Evolutionary conservation across 1,139 yeast species (phyloP).

Genomic region (Yamadazyma dushanensis): DNA sequence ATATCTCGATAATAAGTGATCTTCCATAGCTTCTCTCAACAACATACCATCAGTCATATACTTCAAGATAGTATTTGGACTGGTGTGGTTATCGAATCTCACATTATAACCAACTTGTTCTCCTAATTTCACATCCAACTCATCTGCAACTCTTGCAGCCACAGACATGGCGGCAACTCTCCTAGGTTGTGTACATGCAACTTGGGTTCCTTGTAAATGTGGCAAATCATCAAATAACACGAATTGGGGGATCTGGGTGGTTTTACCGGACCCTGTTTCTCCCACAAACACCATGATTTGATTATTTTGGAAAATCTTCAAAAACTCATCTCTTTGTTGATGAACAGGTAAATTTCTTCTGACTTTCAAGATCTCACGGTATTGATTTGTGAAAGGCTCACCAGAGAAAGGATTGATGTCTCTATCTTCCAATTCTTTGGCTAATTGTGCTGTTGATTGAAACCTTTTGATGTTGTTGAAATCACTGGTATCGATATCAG

Average conservation of each 20-base stretch:
- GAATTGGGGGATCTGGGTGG: slow-evolving; percentile 96
- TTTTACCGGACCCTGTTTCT: slow-evolving; percentile 98
- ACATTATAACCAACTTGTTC: slow-evolving; percentile 92
- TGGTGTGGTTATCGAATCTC: slow-evolving; percentile 89
- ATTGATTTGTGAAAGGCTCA: slow-evolving; percentile 54
- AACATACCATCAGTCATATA: slow-evolving; percentile 99
- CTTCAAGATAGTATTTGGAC: slow-evolving; percentile 77
- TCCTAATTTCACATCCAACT: slow-evolving; percentile 89
- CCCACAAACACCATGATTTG: slow-evolving; percentile 98
- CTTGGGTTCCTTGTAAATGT: slow-evolving; percentile 72
- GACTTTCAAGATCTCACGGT: slow-evolving; percentile 71
- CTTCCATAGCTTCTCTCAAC: slow-evolving; percentile 96
- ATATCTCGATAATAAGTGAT: slow-evolving; percentile 75
- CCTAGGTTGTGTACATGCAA: slow-evolving; percentile 97
- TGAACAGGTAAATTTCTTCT: slow-evolving; percentile 93
- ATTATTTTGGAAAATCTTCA: slow-evolving; percentile 75
- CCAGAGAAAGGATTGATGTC: slow-evolving; percentile 80
- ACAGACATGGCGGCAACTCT: slow-evolving; percentile 98
- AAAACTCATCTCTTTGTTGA: slow-evolving; percentile 86
- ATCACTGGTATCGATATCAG: slow-evolving; percentile 41
- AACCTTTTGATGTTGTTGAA: slow-evolving; percentile 58
- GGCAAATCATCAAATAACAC: slow-evolving; percentile 92
- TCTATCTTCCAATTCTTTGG: slow-evolving; percentile 63
- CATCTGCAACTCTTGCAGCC: slow-evolving; percentile 94
- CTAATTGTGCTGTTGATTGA: slow-evolving; percentile 72